A percentile compares a stretch with the other conserved stretches of the same genome.
Conservation (phyloP, 768 basidiomycete genomes). For the Auriscalpium microsporum region DNA sequence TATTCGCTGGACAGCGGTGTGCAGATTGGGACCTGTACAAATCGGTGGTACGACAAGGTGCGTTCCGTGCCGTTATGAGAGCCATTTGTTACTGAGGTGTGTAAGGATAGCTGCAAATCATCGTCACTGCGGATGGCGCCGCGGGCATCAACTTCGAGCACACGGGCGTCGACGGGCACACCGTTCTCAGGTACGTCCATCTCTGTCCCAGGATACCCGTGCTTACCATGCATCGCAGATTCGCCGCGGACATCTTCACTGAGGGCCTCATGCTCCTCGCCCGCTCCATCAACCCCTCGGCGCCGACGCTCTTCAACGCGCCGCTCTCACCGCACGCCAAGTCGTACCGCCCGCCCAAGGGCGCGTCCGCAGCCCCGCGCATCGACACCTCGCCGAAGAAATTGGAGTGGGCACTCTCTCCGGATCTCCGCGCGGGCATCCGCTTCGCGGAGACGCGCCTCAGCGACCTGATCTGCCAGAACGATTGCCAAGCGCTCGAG, state of each 20-base stretch:
- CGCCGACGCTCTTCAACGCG: constrained; percentile 91
- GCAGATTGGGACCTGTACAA: constrained; percentile 93
- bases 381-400: constrained; percentile 89
- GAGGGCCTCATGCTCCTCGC: constrained; percentile 98
- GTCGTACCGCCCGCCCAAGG: constrained; percentile 52
- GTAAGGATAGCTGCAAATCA: constrained; percentile 75
- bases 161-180: constrained; percentile 95
- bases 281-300: constrained; percentile 90
- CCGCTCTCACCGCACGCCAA: constrained; percentile 75
- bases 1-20: constrained; percentile 77
- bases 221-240: constrained; percentile 30
- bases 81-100: no score
- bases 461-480: constrained; percentile 95
- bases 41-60: constrained; percentile 93
- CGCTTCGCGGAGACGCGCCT: constrained; percentile 91
- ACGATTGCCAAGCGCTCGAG: constrained; percentile 91
- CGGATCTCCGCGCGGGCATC: constrained; percentile 78
- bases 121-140: constrained; percentile 86
- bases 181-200: constrained; percentile 61
- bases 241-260: constrained; percentile 89
- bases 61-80: background rate
- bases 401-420: constrained; percentile 87
- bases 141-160: constrained; percentile 99
- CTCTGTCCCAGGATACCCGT: background rate
- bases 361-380: constrained; percentile 11